Percentiles rank a stretch among this genome's conserved stretches.
Evolutionary conservation across 1,284 basidiomycete species (phyloP).

Genomic region (Abortiporus biennis): DNA sequence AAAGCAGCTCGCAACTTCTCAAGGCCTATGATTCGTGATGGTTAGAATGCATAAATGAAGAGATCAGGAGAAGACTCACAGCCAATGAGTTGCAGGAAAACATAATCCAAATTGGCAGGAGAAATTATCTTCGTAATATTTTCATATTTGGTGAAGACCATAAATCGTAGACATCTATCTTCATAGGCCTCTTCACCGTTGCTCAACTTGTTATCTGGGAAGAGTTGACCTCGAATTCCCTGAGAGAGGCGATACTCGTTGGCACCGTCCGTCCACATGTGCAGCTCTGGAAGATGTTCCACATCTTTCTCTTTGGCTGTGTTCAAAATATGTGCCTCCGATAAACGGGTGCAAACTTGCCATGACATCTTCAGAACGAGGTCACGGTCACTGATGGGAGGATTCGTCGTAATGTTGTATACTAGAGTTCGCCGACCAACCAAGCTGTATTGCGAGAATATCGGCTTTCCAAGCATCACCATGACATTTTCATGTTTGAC

Average conservation of each 20-base stretch:
- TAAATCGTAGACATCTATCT: slow-evolving; percentile 2
- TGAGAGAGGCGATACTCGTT: not conserved
- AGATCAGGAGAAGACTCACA: no score
- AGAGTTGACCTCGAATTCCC: not conserved
- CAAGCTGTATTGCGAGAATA: slow-evolving; percentile 8
- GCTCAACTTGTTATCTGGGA: not conserved
- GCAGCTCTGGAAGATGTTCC: slow-evolving; percentile 6
- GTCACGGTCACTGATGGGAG: no score
- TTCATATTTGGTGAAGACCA: slow-evolving; percentile 7
- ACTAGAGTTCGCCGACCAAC: no score
- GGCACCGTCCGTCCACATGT: slow-evolving; percentile 1
- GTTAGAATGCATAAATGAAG: no score
- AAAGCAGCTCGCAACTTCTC: no score
- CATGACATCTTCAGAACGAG: not conserved
- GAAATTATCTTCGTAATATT: slow-evolving; percentile 2
- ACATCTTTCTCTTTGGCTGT: not conserved
- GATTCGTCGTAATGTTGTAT: no score
- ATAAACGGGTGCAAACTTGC: not conserved
- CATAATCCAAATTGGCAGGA: slow-evolving; percentile 5
- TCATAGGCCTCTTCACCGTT: slow-evolving; percentile 4
- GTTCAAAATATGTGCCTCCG: slow-evolving; percentile 4
- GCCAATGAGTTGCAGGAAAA: slow-evolving; percentile 7
- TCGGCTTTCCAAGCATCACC: not conserved
- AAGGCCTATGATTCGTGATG: no score
- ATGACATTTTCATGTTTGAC: not conserved